Evolutionary conservation across 208 protist species (phyloP).

Genomic region (Acanthamoeba sp.): DNA sequence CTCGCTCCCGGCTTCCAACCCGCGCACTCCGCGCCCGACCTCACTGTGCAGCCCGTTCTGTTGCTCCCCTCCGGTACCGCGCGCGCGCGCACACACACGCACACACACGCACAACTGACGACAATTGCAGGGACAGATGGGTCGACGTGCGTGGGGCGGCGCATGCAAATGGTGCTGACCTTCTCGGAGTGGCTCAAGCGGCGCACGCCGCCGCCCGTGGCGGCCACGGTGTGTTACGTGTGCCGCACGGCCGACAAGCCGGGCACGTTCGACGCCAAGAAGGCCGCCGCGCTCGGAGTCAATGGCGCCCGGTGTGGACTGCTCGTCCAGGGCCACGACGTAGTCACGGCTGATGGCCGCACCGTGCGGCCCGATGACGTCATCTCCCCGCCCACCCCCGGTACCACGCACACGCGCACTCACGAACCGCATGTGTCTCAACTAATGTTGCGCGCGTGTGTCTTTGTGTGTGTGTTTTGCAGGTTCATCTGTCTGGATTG

Average conservation of each 20-base stretch:
- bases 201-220: neutral
- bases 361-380: neutral
- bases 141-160: neutral
- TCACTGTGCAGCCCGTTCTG: constrained; percentile 16
- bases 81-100: neutral
- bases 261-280: constrained; percentile 77
- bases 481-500: neutral
- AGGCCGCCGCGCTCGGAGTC: constrained; percentile 78
- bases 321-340: neutral
- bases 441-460: too few relatives aligned
- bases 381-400: neutral
- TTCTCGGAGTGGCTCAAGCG: neutral
- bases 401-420: neutral
- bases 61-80: neutral
- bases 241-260: constrained; percentile 74
- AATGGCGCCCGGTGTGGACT: neutral
- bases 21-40: neutral
- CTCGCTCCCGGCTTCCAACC: neutral
- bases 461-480: neutral
- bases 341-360: neutral
- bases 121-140: neutral
- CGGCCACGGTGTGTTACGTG: constrained; percentile 75
- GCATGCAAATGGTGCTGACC: neutral
- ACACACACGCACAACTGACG: neutral
- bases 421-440: neutral